Evolutionary conservation across 768 basidiomycete genomes (phyloP).

Genomic region (Hericium rajendrae): DNA sequence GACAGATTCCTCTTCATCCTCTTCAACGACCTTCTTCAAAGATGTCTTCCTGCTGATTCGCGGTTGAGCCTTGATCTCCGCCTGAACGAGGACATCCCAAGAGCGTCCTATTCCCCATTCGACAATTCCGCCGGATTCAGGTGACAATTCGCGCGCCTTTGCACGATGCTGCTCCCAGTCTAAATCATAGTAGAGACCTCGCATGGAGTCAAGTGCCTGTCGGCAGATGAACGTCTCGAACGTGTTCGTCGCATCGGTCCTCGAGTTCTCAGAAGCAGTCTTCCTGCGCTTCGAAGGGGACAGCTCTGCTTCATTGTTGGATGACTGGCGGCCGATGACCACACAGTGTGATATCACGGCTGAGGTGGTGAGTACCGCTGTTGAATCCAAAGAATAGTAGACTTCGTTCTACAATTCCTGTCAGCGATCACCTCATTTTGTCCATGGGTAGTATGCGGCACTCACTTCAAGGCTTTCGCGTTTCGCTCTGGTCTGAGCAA

Average conservation of each 20-base stretch:
- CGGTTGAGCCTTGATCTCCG: conserved; percentile 1
- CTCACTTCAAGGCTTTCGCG: conserved; percentile 52
- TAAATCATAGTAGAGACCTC: conserved; percentile 55
- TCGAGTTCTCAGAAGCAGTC: neutral
- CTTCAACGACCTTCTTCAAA: neutral
- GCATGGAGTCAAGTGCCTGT: conserved; percentile 45
- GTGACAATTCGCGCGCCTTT: conserved; percentile 24
- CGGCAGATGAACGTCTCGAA: conserved; percentile 39
- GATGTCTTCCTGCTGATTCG: neutral
- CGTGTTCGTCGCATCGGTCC: neutral
- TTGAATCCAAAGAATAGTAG: conserved; percentile 38
- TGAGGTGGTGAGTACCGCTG: conserved; percentile 6
- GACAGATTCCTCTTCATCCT: conserved; percentile 7
- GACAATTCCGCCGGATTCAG: conserved; percentile 1
- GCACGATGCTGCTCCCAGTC: conserved; percentile 44
- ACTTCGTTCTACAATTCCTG: conserved; percentile 54
- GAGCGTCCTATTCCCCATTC: conserved; percentile 11
- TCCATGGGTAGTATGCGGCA: conserved; percentile 1
- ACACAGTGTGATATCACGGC: conserved; percentile 9
- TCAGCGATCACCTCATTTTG: conserved; percentile 1
- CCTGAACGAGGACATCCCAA: conserved; percentile 15
- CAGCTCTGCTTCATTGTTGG: neutral
- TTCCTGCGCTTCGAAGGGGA: conserved; percentile 7
- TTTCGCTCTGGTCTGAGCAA: conserved; percentile 49
- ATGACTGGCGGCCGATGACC: conserved; percentile 16